These are phyloP conservation scores for Chaetoscypha palmicola DNA, from an alignment of 2,329 filamentous ascomycete species.

Conservation along the genomic window DNA sequence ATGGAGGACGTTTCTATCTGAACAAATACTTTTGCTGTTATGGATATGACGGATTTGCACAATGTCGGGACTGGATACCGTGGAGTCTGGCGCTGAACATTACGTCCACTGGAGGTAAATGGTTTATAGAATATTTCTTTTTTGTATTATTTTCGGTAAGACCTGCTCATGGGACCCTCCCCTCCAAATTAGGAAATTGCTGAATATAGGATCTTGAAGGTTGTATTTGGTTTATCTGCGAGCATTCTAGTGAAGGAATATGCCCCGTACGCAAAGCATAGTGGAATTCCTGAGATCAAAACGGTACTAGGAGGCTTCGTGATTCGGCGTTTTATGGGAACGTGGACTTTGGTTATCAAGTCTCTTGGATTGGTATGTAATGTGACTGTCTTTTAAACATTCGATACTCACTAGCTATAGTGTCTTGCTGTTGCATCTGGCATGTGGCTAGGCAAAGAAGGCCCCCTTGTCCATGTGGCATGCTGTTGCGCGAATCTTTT, in stretches of 20 bases:
- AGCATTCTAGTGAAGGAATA: constrained; percentile 77
- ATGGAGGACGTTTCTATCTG: constrained; percentile 83
- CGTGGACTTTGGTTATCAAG: constrained; percentile 85
- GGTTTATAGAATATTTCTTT: constrained; percentile 80
- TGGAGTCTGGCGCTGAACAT: constrained; percentile 75
- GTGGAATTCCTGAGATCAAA: constrained; percentile 96
- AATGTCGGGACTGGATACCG: constrained; percentile 79
- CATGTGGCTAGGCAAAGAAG: constrained; percentile 95
- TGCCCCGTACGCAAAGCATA: constrained; percentile 83
- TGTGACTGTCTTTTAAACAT: neutral
- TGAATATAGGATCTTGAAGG: too few relatives aligned
- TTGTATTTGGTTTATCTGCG: constrained; percentile 71
- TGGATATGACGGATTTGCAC: constrained; percentile 74
- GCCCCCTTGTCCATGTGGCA: constrained; percentile 88
- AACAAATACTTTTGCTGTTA: constrained; percentile 90
- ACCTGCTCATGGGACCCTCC: constrained; percentile 20
- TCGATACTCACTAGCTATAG: constrained; percentile 36
- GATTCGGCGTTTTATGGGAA: constrained; percentile 77
- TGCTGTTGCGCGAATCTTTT: constrained; percentile 94
- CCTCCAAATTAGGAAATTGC: too few relatives aligned
- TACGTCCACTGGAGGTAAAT: constrained; percentile 59
- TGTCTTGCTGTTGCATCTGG: constrained; percentile 88
- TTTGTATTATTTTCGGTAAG: constrained; percentile 78
- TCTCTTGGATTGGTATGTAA: constrained; percentile 71
- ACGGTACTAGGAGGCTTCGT: constrained; percentile 91